Evolutionary conservation across 257 asterid genomes (phyloP).

Genomic region (Fraxinus pennsylvanica): DNA sequence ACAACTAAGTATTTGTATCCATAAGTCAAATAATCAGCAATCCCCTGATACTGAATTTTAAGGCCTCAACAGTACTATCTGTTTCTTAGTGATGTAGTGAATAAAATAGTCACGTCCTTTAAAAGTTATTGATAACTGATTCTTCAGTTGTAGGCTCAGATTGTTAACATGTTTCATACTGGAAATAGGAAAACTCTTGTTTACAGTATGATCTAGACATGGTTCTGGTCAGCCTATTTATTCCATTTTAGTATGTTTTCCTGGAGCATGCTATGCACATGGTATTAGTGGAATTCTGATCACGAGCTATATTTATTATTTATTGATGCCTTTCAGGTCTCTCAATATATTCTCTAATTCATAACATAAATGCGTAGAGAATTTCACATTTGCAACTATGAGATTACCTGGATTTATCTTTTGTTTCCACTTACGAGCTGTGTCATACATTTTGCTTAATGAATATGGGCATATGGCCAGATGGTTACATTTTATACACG

Average conservation of each 20-base stretch:
- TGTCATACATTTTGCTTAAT: background rate
- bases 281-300: background rate
- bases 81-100: background rate
- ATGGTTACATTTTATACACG: background rate
- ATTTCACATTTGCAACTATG: background rate
- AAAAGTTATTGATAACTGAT: background rate
- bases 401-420: background rate
- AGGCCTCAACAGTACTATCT: background rate
- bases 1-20: conserved; percentile 20
- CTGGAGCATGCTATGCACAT: background rate
- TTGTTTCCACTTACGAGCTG: background rate
- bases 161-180: background rate
- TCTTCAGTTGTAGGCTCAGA: background rate
- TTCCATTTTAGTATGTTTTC: background rate
- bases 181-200: background rate
- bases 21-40: background rate
- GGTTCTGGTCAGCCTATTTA: background rate
- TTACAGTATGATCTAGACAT: background rate
- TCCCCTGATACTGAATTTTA: background rate
- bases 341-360: background rate
- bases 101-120: background rate
- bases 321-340: background rate
- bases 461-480: background rate
- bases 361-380: background rate
- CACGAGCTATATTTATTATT: background rate